Base-by-base conservation (phyloP, 2,329 filamentous ascomycete genomes). In the Cercospora zeina region DNA sequence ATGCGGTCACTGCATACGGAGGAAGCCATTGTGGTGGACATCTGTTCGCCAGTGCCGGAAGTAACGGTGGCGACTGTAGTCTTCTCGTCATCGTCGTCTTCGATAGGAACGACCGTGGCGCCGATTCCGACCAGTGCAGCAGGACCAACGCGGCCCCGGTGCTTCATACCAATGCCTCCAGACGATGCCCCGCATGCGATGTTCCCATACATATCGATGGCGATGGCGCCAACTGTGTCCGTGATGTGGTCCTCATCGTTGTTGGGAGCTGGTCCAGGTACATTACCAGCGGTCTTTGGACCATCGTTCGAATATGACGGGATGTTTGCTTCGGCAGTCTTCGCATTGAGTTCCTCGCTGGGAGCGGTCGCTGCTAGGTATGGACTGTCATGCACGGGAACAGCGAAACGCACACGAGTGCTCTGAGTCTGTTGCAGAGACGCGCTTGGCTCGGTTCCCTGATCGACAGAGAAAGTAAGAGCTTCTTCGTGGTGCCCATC, bases 161-260 rank as follows among this genome's bases (percentile, higher is more conserved):
- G 93, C 74, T 99, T 99, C 93, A 99, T 97, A 30, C 95, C 93
- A 73, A 99, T 99, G 1, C 95, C 95, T 5, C 95, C 95, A 14
- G 96, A 99, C 1, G 95, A 99, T 1, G 95, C 96, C 14, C 89
- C 95, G 3, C 93, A 95, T 4, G 96, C 93, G 72, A 99, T 96
- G 62, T 89, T 88, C 14, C 95, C 95, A 69, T 83, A 85, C 54
- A 84, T 83, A 72, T 99, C 95, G 66, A 99, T 88, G 10, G 92
- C 95, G 72, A 99, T 96, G 30, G 93, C 95, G 49, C 96, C 95
- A 62, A 99, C 92, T 11, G 95, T 99, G 78, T 99, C 95, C 2
- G 89, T 96, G 69, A 99, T 82, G 71, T 89, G 83, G 65, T 91
- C 87, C 21, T 80, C 75, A 19, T 61, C 34, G 36, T 60, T 54